These are phyloP conservation scores for Fusarium lyarnte DNA, from an alignment of 2,329 filamentous ascomycete species.

Conservation along the genomic window DNA sequence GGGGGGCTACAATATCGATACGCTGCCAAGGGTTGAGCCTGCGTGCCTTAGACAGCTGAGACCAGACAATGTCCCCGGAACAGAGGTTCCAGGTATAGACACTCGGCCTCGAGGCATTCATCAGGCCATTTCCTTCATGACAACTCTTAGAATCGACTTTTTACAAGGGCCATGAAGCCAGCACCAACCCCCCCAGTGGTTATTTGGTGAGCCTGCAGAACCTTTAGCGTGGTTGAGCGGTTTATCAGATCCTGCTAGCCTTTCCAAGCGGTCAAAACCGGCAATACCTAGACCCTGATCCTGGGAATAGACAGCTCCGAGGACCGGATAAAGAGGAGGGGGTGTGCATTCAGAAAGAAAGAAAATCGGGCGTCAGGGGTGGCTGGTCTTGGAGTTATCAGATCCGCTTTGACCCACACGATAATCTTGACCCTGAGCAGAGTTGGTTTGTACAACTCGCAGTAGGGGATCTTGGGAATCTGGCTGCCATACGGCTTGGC, in stretches of 20 bases:
- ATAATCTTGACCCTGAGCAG: constrained; percentile 13
- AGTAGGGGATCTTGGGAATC: constrained; percentile 15
- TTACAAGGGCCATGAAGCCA: not conserved
- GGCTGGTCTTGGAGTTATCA: constrained; percentile 36
- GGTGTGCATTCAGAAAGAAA: constrained; percentile 4
- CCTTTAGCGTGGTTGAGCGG: constrained; percentile 12
- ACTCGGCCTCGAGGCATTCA: not conserved
- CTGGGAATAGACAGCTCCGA: constrained; percentile 13
- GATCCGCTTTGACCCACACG: constrained; percentile 38
- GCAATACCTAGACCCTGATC: not conserved
- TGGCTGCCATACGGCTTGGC: not conserved
- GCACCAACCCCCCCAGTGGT: not conserved
- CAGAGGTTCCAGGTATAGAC: not conserved
- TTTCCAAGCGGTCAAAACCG: constrained; percentile 9
- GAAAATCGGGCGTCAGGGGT: not conserved
- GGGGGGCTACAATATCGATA: not conserved
- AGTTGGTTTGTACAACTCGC: constrained; percentile 19
- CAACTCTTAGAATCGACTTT: not conserved
- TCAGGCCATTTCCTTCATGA: not conserved
- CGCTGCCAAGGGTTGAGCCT: not conserved
- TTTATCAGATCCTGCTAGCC: constrained; percentile 34
- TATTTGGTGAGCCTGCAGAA: not conserved
- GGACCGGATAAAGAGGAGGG: constrained; percentile 13
- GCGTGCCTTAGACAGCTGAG: not conserved
- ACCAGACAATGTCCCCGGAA: not conserved